A percentile compares a stretch with the other conserved stretches of the same genome.
Evolutionary conservation across 306 rosid species (phyloP).

Genomic region (Pyrus pyrifolia): DNA sequence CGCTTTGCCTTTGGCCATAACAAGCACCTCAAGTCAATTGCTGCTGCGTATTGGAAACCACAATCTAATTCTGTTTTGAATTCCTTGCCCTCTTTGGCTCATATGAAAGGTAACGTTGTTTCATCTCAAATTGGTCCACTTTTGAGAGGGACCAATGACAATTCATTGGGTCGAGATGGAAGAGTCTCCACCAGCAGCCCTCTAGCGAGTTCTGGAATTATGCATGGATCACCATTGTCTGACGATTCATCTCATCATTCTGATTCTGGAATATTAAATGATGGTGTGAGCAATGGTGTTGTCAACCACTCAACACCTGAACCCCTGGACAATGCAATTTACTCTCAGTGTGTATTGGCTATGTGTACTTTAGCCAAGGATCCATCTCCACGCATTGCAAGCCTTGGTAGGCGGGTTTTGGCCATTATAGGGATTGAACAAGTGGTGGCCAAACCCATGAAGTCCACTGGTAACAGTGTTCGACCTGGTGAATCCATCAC

Average conservation of each 20-base stretch:
- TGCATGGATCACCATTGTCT: slow-evolving; percentile 93
- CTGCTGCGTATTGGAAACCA: slow-evolving; percentile 91
- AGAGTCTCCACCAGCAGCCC: slow-evolving; percentile 87
- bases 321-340: slow-evolving; percentile 66
- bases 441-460: slow-evolving; percentile 78
- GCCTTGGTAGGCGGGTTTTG: slow-evolving; percentile 77
- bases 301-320: slow-evolving; percentile 52
- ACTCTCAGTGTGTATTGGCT: slow-evolving; percentile 79
- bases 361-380: slow-evolving; percentile 92
- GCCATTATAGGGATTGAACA: slow-evolving; percentile 93
- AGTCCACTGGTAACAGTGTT: slow-evolving; percentile 29
- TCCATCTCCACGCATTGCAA: slow-evolving; percentile 91
- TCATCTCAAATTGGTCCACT: slow-evolving; percentile 86
- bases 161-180: slow-evolving; percentile 58
- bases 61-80: slow-evolving; percentile 68
- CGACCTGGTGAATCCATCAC: slow-evolving; percentile 42
- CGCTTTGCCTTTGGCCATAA: slow-evolving; percentile 97
- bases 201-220: slow-evolving; percentile 68
- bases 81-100: slow-evolving; percentile 75
- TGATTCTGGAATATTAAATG: slow-evolving; percentile 85
- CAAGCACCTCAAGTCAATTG: slow-evolving; percentile 85
- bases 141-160: slow-evolving; percentile 68
- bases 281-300: slow-evolving; percentile 76
- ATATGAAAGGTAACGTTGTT: slow-evolving; percentile 47
- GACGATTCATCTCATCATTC: slow-evolving; percentile 91